Base-by-base conservation (phyloP, 305 asterid genomes). In the Rubia balearica region DNA sequence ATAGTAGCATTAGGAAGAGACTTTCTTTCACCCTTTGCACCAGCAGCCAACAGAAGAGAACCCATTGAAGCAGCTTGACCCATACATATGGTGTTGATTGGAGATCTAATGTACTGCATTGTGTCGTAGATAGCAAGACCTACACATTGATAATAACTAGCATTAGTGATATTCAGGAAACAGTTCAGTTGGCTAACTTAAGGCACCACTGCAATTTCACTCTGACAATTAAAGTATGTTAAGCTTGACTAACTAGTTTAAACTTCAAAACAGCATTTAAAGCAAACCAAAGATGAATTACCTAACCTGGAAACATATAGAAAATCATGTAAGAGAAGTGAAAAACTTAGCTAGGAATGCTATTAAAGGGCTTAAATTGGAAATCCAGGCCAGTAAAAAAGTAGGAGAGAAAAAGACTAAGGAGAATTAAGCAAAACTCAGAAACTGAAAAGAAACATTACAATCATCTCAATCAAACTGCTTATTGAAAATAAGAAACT, bases 21-120 rank as follows among this genome's bases (percentile, higher is more conserved):
- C 61, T 89, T 78, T 72, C 98, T 85, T 88, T 86, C 90, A 74
- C 98, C 98, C 84, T 89, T 90, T 56, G 98, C 87, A 63, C 98
- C 98, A 79, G 98, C 90, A 67, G 97, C 96, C 83, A 93, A 80
- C 70, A 93, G 96, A 64, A 93, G 97, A 78, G 98, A 90, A 57
- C 81, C 98, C 98, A 93, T 93, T 7, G 98, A 90, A 74, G 98
- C 97, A 73, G 98, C 97, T 80, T 89, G 98, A 55, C 98, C 98
- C 71, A 93, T 84, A 74, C 98, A 93, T 65, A 82, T 86, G 11
- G 98, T 93, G 73, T 89, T 88, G 76, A 93, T 81, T 22, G 98
- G 98, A 74, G 96, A 93, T 51, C 94, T 84, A 61, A 93, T 93
- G 72, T 90, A 90, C 86, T 89, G 97, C 98, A 93, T 93, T 0